A percentile compares a stretch with the other conserved stretches of the same genome.
Conservation (phyloP, 495 filamentous ascomycete genomes). For the Bryoglossum gracile region DNA sequence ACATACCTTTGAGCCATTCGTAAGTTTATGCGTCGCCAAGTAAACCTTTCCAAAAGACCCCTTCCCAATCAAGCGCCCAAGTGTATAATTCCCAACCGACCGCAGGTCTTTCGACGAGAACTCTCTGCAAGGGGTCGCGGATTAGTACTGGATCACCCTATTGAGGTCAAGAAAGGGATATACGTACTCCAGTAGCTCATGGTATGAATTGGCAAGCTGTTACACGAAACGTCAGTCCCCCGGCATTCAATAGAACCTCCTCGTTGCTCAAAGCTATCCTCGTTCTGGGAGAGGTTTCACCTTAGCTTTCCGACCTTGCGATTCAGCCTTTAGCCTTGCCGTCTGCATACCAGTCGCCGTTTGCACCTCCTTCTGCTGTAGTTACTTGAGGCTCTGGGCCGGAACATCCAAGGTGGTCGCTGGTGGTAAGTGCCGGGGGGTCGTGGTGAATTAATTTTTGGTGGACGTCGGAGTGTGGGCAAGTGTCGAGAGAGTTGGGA, state of each 20-base stretch:
- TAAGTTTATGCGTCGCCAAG: constrained; percentile 92
- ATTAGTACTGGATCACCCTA: constrained; percentile 6
- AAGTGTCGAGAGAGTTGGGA: not conserved
- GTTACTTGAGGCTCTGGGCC: constrained; percentile 15
- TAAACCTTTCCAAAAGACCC: constrained; percentile 98
- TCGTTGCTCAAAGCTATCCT: constrained; percentile 3
- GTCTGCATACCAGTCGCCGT: constrained; percentile 43
- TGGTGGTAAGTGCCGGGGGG: constrained; percentile 1
- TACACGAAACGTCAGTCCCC: constrained; percentile 12
- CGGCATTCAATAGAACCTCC: constrained; percentile 15
- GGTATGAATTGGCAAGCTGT: constrained; percentile 92
- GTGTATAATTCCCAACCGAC: constrained; percentile 87
- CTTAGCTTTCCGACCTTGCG: constrained; percentile 90
- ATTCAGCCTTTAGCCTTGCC: constrained; percentile 73
- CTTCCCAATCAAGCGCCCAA: constrained; percentile 90
- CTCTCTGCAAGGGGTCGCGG: constrained; percentile 51
- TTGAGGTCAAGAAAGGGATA: constrained; percentile 12
- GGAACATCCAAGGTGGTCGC: constrained; percentile 23
- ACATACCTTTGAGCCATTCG: constrained; percentile 92
- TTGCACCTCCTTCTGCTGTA: constrained; percentile 21
- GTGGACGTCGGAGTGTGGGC: not conserved
- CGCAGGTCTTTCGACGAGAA: constrained; percentile 89
- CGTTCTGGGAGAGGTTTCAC: constrained; percentile 37
- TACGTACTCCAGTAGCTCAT: constrained; percentile 87
- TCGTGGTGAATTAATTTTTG: not conserved